Conservation (phyloP, 208 protist genomes). For the Leishmania aethiopica region DNA sequence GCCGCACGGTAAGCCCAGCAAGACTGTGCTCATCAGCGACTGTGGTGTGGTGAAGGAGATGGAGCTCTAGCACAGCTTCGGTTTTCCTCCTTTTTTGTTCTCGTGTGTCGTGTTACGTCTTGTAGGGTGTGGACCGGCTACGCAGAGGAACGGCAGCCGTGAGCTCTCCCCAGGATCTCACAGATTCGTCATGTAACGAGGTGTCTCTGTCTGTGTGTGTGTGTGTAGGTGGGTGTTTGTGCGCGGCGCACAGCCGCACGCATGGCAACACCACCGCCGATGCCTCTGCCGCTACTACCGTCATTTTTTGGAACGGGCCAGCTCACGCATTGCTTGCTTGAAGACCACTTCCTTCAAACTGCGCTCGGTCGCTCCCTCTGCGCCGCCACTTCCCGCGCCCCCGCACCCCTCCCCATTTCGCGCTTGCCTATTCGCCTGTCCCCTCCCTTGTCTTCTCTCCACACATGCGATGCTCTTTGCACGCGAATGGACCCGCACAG, state of each 20-base stretch:
- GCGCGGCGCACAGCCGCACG: not conserved
- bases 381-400: not conserved
- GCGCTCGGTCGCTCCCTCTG: not conserved
- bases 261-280: too few relatives aligned
- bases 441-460: not conserved
- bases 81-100: not conserved
- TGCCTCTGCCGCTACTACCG: not conserved
- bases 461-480: not conserved
- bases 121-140: not conserved
- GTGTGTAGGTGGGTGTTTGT: not conserved
- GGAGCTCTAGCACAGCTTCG: not conserved
- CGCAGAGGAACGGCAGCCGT: not conserved
- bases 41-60: constrained; percentile 73
- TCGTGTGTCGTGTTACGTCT: not conserved
- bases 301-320: not conserved
- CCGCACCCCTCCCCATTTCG: not conserved
- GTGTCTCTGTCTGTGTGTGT: not conserved
- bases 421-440: not conserved
- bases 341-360: not conserved
- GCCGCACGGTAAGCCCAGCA: constrained; percentile 65
- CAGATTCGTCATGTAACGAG: not conserved
- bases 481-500: not conserved
- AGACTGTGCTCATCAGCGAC: constrained; percentile 64
- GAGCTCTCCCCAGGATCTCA: not conserved
- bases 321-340: not conserved